A percentile compares a stretch with the other conserved stretches of the same genome.
Conservation (phyloP, 768 basidiomycete genomes). For the Leccinum boreale region DNA sequence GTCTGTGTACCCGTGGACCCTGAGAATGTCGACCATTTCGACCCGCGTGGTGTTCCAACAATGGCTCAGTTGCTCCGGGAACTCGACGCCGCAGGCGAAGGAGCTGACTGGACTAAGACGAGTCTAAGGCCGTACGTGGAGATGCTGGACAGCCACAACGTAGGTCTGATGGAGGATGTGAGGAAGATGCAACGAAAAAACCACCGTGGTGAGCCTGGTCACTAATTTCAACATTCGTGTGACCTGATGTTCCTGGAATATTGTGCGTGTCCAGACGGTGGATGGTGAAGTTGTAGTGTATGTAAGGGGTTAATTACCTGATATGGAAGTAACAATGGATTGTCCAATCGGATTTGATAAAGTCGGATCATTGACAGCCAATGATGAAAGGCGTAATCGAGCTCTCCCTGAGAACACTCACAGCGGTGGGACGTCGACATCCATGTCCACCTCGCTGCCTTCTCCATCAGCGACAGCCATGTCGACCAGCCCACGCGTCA, state of each 20-base stretch:
- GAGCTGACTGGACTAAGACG: conserved; percentile 84
- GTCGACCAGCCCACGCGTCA: not conserved
- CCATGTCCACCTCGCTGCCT: conserved; percentile 23
- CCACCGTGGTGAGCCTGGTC: conserved; percentile 15
- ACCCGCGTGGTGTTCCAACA: conserved; percentile 85
- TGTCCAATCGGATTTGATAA: conserved; percentile 15
- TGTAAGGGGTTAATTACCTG: conserved; percentile 4
- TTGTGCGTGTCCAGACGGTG: conserved; percentile 13
- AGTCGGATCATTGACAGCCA: not conserved
- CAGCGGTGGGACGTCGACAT: conserved; percentile 6
- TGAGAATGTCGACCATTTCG: conserved; percentile 67
- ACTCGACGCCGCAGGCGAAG: conserved; percentile 54
- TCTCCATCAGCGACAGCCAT: conserved; percentile 4
- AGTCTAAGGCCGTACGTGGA: conserved; percentile 88
- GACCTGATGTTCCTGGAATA: not conserved
- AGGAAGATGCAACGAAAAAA: conserved; percentile 20
- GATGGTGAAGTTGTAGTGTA: conserved; percentile 20
- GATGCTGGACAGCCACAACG: conserved; percentile 73
- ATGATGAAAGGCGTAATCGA: not conserved
- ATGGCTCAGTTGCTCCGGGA: conserved; percentile 80
- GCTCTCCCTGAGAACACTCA: conserved; percentile 15
- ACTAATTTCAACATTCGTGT: not conserved
- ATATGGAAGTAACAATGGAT: not conserved
- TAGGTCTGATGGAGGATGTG: conserved; percentile 31
- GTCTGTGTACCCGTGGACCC: conserved; percentile 94